Conservation (phyloP, 345 rosid genomes). For the Cardamine chenopodiifolia region DNA sequence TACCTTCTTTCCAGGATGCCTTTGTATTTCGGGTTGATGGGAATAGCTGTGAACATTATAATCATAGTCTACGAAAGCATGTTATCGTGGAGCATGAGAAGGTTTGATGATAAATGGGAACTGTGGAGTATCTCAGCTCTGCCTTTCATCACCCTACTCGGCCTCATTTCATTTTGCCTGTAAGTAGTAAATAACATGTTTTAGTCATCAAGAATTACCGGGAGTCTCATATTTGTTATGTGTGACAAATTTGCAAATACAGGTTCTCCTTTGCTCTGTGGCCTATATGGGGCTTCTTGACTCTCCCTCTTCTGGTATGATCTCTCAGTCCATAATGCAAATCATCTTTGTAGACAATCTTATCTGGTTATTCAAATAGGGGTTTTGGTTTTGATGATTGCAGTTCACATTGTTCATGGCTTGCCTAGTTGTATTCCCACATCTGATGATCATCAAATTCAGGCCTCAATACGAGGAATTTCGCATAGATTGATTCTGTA, state of each 20-base stretch:
- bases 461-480: conserved; percentile 66
- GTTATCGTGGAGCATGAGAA: conserved; percentile 77
- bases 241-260: conserved; percentile 30
- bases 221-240: conserved; percentile 14
- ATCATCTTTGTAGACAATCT: not conserved
- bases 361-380: conserved; percentile 5
- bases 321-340: not conserved
- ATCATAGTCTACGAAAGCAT: conserved; percentile 78
- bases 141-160: conserved; percentile 83
- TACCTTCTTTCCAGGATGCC: conserved; percentile 65
- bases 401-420: conserved; percentile 98
- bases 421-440: conserved; percentile 78
- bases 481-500: conserved; percentile 66
- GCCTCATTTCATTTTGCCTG: conserved; percentile 84
- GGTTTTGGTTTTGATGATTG: conserved; percentile 35
- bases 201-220: not conserved
- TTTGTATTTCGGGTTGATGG: conserved; percentile 73
- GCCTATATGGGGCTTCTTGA: conserved; percentile 96
- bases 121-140: conserved; percentile 68
- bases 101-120: conserved; percentile 95
- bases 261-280: conserved; percentile 83
- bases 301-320: conserved; percentile 92
- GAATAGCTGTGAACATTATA: conserved; percentile 61
- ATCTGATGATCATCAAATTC: conserved; percentile 66
- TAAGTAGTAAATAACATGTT: conserved; percentile 54